phyloP scores from a whole-genome alignment of 306 rosid genomes.

The Castanea crenata region DNA sequence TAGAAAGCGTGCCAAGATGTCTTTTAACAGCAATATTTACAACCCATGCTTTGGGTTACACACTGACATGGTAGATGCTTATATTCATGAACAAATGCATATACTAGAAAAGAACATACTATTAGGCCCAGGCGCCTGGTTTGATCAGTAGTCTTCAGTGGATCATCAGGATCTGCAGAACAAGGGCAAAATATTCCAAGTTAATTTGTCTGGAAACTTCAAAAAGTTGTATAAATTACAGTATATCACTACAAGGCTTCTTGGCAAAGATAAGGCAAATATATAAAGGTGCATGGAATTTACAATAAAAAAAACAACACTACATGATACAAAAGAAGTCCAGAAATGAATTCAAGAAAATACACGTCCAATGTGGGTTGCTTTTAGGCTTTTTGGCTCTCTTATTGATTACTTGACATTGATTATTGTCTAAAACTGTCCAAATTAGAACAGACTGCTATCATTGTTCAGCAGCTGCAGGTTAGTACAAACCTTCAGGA shows the following conservation, averaged over 20 bases:
- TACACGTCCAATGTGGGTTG: background rate
- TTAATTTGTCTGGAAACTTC: background rate
- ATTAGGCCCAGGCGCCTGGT: constrained; percentile 72
- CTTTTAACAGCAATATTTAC: background rate
- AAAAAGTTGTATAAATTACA: background rate
- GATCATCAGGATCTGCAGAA: constrained; percentile 65
- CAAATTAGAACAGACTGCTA: background rate
- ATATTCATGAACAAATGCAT: background rate
- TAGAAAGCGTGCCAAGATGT: background rate
- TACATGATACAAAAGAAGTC: background rate
- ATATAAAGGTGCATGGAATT: background rate
- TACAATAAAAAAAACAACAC: background rate
- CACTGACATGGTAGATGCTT: background rate
- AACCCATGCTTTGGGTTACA: background rate
- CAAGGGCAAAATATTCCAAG: background rate
- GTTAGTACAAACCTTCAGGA: background rate
- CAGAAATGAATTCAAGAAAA: background rate
- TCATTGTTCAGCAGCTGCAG: background rate
- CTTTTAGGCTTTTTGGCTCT: background rate
- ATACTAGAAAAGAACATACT: constrained; percentile 40
- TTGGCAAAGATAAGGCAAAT: background rate
- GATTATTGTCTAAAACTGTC: background rate
- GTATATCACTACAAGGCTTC: background rate
- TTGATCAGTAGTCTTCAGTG: constrained; percentile 79
- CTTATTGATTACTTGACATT: background rate